Evolutionary conservation across 2,329 filamentous ascomycete genomes (phyloP).

Genomic region (Monosporascus sp.): DNA sequence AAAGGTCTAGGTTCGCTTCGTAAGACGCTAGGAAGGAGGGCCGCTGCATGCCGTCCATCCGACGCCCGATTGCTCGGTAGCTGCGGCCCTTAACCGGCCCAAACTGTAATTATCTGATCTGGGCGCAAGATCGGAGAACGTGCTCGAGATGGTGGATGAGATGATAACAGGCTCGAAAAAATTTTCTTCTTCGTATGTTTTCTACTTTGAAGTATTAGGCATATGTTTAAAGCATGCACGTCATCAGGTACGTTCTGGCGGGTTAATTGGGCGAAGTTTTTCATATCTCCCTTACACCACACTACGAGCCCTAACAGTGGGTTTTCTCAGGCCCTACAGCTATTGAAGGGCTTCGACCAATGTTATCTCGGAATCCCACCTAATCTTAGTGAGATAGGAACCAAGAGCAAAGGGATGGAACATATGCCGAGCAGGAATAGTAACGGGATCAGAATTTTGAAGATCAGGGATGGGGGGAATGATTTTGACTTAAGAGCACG

Average conservation of each 20-base stretch:
- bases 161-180: slow-evolving; percentile 14
- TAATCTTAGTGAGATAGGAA: too few species aligned
- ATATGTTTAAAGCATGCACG: too few species aligned
- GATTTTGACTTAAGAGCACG: too few species aligned
- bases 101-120: neutral
- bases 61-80: neutral
- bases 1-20: neutral
- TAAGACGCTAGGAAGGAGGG: neutral
- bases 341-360: too few species aligned
- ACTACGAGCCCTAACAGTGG: too few species aligned
- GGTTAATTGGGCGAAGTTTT: too few species aligned
- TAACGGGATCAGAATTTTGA: neutral
- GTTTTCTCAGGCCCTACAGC: too few species aligned
- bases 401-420: neutral
- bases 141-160: slow-evolving; percentile 23
- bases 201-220: too few species aligned
- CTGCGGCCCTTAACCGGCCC: neutral
- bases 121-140: slow-evolving; percentile 10
- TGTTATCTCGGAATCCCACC: too few species aligned
- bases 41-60: neutral
- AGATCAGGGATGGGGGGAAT: neutral
- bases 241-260: too few species aligned
- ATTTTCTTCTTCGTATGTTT: slow-evolving; percentile 2
- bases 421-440: neutral
- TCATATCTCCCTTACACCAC: too few species aligned